Evolutionary conservation across 345 rosid genomes (phyloP), one percentile per base, ranked within the genome.

Genomic region (Hibiscus tridactylites): DNA sequence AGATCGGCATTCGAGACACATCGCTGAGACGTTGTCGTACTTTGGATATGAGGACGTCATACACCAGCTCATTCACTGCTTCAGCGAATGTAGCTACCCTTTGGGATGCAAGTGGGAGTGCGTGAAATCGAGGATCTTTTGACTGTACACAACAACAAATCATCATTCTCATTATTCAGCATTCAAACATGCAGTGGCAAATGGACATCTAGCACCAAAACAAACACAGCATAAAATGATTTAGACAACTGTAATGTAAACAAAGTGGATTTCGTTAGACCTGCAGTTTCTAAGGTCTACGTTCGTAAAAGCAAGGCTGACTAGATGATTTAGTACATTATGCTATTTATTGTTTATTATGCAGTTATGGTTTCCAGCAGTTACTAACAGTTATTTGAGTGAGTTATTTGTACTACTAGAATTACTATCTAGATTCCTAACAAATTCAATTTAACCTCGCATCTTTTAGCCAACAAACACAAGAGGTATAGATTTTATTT

Each of bases 111-210:
- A 81, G 81, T 9, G 97, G 96, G 79, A 95, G 96, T 63, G 97
- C 90, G 73, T 95, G 99, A 77, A 92, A 95, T 79, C 99, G 89
- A 21, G 99, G 96, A 82, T 95, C 99, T 87, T 88, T 92, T 35
- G 94, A 95, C 99, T 95, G 88, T 86, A 83, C 11, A 31, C 33
- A 66, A 76, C 57, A 10, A 58, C 71, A 74, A 35, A 33, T 59
- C 7, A 50, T 64, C 71, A 73, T 11, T 11, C 53, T 31, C 57
- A 26, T 24, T 1, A 1, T 44, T 29, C 35, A 71, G 47, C 49
- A 46, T 9, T 3, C 49, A 46, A 12, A 9, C n/a, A n/a, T 61
- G 28, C 16, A 54, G 67, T 15, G 42, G 8, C 26, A 28, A 21
- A 31, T n/a, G 35, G 50, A 44, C 15, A 39, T 37, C 6, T 63